phyloP scores from a whole-genome alignment of 768 basidiomycete species.

The Udeniomyces megalosporus region DNA sequence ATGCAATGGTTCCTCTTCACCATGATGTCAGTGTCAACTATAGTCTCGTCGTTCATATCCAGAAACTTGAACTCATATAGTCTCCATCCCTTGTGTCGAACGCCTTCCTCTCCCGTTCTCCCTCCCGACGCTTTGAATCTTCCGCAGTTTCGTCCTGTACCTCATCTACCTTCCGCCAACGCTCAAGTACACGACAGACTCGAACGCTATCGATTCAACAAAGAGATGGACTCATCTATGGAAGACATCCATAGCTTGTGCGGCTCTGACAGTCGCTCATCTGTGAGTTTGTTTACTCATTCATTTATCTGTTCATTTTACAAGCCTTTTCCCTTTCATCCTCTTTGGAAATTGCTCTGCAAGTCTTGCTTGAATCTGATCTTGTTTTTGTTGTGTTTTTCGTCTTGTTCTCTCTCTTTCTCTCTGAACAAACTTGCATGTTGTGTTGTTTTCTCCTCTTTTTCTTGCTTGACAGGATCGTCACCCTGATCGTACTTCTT shows the following conservation, averaged over 20 bases:
- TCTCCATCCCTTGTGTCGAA: no score
- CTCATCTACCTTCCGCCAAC: constrained; percentile 79
- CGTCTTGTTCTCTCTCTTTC: background rate
- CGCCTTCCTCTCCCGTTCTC: no score
- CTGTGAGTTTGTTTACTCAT: background rate
- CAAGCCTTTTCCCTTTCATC: no score
- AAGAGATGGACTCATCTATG: background rate
- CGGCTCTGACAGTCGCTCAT: background rate
- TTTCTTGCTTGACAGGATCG: background rate
- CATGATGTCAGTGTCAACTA: constrained; percentile 55
- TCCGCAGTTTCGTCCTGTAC: constrained; percentile 62
- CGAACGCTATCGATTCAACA: no score
- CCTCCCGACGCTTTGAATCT: background rate
- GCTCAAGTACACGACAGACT: constrained; percentile 42
- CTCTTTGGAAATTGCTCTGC: background rate
- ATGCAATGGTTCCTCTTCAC: constrained; percentile 74
- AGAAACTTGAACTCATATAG: background rate
- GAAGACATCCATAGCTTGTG: background rate
- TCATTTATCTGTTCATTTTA: no score
- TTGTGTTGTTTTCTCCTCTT: background rate
- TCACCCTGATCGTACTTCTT: background rate
- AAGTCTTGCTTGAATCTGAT: background rate
- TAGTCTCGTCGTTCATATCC: background rate
- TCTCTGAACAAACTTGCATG: background rate
- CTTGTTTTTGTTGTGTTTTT: background rate